phyloP scores from a whole-genome alignment of 1,139 yeast genomes.

The Hemisphaericaspora xylofermentans region DNA sequence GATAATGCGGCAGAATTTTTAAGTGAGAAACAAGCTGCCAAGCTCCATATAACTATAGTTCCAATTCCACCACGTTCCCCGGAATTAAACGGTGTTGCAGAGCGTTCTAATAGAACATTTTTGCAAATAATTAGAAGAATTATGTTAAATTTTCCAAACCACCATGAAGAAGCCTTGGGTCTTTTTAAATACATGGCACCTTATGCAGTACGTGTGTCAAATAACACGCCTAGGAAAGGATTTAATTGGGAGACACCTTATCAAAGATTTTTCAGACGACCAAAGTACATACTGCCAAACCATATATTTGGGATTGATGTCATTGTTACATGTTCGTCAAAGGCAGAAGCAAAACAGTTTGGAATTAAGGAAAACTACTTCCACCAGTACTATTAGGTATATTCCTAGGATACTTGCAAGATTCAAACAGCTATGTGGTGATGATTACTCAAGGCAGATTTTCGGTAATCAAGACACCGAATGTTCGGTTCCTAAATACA shows the following conservation, averaged over 20 bases:
- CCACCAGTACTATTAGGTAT: too few species aligned
- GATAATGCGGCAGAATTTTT: constrained; percentile 1
- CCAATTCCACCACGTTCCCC: neutral
- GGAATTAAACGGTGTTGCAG: neutral
- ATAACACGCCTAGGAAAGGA: neutral
- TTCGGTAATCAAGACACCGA: too few species aligned
- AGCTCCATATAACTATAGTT: neutral
- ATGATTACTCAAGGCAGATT: too few species aligned
- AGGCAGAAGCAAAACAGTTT: too few species aligned
- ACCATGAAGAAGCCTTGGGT: neutral
- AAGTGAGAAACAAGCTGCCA: neutral
- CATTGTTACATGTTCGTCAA: neutral
- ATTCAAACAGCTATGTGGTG: too few species aligned
- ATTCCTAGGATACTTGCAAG: too few species aligned
- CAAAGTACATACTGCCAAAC: neutral
- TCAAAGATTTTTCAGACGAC: neutral
- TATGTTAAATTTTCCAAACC: neutral
- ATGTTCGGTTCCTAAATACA: too few species aligned
- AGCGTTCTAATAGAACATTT: neutral
- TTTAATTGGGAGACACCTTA: neutral
- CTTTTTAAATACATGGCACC: neutral
- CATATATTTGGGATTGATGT: constrained; percentile 1
- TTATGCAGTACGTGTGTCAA: neutral
- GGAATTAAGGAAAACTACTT: too few species aligned
- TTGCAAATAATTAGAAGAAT: neutral